Conservation (phyloP, 306 rosid genomes). For the Cicer chorassanicum region DNA sequence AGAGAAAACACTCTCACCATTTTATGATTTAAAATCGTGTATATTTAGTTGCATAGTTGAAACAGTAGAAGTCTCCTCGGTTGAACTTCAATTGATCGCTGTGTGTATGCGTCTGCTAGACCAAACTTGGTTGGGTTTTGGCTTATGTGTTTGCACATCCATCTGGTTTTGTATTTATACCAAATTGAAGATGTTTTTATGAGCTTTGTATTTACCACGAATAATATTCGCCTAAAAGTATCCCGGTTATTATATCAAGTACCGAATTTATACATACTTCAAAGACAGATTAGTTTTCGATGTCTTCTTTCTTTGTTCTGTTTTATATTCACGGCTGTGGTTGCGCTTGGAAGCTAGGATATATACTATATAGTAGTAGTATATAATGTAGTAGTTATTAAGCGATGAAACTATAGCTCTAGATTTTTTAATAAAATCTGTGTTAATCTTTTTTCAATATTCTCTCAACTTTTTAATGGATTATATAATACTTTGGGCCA, state of each 20-base stretch:
- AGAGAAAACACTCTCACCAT: slow-evolving; percentile 58
- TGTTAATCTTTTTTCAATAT: too few species aligned
- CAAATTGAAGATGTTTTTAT: slow-evolving; percentile 45
- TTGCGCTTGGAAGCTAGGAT: too few species aligned
- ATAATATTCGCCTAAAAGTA: slow-evolving; percentile 31
- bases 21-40: slow-evolving; percentile 45
- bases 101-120: slow-evolving; percentile 41
- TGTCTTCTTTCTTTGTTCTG: not conserved
- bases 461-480: too few species aligned
- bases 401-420: too few species aligned
- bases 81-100: slow-evolving; percentile 53
- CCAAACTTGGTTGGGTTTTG: slow-evolving; percentile 44
- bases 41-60: slow-evolving; percentile 49
- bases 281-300: slow-evolving; percentile 23
- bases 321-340: too few species aligned
- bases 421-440: too few species aligned
- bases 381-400: too few species aligned
- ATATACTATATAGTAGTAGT: too few species aligned
- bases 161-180: slow-evolving; percentile 53
- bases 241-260: slow-evolving; percentile 39
- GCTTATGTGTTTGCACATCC: slow-evolving; percentile 47
- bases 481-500: too few species aligned
- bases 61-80: slow-evolving; percentile 42
- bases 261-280: slow-evolving; percentile 30
- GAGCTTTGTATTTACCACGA: slow-evolving; percentile 48